Evolutionary conservation across 345 rosid species (phyloP).

Genomic region (Syzygium aromaticum): DNA sequence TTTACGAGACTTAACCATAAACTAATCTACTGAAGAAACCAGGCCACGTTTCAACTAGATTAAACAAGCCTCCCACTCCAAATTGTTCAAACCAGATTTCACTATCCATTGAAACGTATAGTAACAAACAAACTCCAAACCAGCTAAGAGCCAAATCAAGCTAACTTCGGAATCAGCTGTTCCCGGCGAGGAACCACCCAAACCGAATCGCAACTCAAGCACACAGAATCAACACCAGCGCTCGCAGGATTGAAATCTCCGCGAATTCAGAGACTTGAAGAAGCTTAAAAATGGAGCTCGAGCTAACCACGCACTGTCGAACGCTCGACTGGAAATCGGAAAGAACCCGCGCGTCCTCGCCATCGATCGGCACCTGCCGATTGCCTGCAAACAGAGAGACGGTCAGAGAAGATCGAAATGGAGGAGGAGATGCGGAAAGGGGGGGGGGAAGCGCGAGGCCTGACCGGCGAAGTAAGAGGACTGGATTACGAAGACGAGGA

Average conservation of each 20-base stretch:
- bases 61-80: background rate
- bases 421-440: background rate
- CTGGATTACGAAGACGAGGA: conserved; percentile 54
- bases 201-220: background rate
- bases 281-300: background rate
- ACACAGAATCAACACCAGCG: background rate
- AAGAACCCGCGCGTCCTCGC: conserved; percentile 39
- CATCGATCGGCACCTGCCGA: conserved; percentile 17
- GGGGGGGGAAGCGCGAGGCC: background rate
- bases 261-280: background rate
- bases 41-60: background rate
- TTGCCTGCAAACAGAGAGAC: conserved; percentile 22
- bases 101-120: background rate
- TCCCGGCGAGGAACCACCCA: background rate
- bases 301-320: conserved; percentile 87
- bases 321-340: conserved; percentile 61
- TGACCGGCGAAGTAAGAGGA: conserved; percentile 61
- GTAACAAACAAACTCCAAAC: background rate
- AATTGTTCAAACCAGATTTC: background rate
- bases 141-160: background rate
- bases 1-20: background rate
- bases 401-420: background rate
- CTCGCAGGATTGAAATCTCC: background rate
- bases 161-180: background rate
- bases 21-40: background rate